Base-by-base conservation (phyloP, 345 rosid genomes). In the Euphorbia lathyris region DNA sequence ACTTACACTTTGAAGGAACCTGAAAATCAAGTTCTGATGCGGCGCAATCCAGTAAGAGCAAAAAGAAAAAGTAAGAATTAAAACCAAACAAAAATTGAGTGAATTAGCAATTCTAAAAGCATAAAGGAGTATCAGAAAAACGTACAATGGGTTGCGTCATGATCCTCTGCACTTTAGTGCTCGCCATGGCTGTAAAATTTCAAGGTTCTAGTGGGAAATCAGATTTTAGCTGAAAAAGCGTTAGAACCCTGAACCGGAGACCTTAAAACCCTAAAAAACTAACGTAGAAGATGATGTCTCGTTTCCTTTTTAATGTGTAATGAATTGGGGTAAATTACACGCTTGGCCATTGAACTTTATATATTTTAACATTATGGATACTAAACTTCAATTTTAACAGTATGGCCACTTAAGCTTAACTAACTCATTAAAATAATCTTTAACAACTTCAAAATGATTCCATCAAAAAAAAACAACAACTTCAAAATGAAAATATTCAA, bases 1-100 rank as follows among this genome's bases (percentile, higher is more conserved):
- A 80, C 93, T 85, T 82, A 95, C 97, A 30, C 97, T 92, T 76
- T 92, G 97, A 14, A 92, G 97, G 77, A 90, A 90, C 88, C 97
- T 88, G 83, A 95, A 95, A 73, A 92, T 92, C 85, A 90, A 80
- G 83, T 95, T 95, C 97, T 95, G 86, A 19, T 27, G 58, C 23
- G 14, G 59, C 59, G 25, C 7, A 52, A 52, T 58, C 22, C 23
- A 11, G 50, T 45, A 58, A 7, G 1, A 56, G 12, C 58, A 67
- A 20, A 51, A 40, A 0, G 23, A 27, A 12, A 34, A 70, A 29
- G 25, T 32, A 8, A 27, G 59, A 42, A n/a, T 25, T 19, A 11
- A 34, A 53, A 38, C 42, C 26, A 17, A 12, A 68, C 13, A 53
- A 8, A 25, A 60, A 22, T 7, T 27, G 16, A 9, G 0, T 16